phyloP scores from a whole-genome alignment of 202 grass and related monocot species.

The Panicum hallii region DNA sequence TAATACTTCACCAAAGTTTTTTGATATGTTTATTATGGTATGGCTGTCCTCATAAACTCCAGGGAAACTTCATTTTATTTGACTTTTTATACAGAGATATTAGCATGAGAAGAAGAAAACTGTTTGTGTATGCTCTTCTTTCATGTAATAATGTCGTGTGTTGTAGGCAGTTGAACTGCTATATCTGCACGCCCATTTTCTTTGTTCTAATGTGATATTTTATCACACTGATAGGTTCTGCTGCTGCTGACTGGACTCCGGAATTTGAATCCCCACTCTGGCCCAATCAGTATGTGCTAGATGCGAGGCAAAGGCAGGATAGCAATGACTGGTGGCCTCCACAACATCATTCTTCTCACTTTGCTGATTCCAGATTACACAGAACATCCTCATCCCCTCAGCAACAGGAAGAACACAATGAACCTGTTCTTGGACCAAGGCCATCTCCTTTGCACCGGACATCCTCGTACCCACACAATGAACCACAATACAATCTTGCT shows the following conservation, averaged over 20 bases:
- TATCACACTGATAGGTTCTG: slow-evolving; percentile 35
- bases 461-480: slow-evolving; percentile 80
- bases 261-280: slow-evolving; percentile 50
- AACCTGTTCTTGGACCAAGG: slow-evolving; percentile 46
- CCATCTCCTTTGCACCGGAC: slow-evolving; percentile 65
- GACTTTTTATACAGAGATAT: not conserved
- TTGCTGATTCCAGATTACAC: slow-evolving; percentile 59
- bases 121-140: not conserved
- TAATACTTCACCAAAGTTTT: not conserved
- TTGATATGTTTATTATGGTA: not conserved
- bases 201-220: slow-evolving; percentile 19
- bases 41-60: not conserved
- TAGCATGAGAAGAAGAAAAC: not conserved
- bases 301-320: slow-evolving; percentile 46
- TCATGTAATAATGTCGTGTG: not conserved
- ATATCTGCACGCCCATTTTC: not conserved
- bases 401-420: slow-evolving; percentile 52
- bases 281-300: slow-evolving; percentile 51
- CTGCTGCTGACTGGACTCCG: slow-evolving; percentile 57
- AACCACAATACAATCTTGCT: slow-evolving; percentile 59
- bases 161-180: slow-evolving; percentile 1
- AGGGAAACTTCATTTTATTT: not conserved
- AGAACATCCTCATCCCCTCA: slow-evolving; percentile 71
- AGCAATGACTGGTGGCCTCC: slow-evolving; percentile 60
- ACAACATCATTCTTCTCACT: slow-evolving; percentile 38